These are phyloP conservation scores for Beta lomatogona DNA, from an alignment of 179 eudicot genomes.

Conservation along the genomic window DNA sequence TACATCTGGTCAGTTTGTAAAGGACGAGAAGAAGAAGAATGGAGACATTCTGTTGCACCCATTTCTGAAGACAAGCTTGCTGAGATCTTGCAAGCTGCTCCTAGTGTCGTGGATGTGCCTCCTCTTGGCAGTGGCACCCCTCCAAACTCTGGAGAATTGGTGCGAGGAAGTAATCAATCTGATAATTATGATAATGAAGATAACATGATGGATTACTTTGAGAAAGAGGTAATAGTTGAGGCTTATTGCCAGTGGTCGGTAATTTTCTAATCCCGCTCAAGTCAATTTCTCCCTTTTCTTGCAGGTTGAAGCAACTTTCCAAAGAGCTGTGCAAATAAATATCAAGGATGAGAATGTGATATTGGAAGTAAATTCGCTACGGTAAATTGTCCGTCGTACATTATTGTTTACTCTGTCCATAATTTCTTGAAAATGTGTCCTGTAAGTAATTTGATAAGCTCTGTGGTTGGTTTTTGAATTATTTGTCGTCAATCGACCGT, in stretches of 20 bases:
- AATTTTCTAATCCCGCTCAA: conserved; percentile 2
- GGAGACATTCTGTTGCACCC: conserved; percentile 96
- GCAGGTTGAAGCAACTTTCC: conserved; percentile 93
- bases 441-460: neutral
- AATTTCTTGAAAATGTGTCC: conserved; percentile 4
- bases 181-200: conserved; percentile 53
- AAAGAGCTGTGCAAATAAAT: conserved; percentile 79
- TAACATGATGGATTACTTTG: conserved; percentile 68
- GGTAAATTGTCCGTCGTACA: conserved; percentile 46
- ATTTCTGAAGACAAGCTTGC: conserved; percentile 76
- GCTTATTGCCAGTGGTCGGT: neutral
- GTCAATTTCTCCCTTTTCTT: conserved; percentile 10
- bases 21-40: conserved; percentile 83
- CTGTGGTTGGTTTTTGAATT: neutral
- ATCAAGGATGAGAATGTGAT: conserved; percentile 71
- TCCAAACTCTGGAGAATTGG: conserved; percentile 77
- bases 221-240: conserved; percentile 66
- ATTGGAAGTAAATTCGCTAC: conserved; percentile 81
- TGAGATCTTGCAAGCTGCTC: conserved; percentile 47
- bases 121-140: conserved; percentile 48
- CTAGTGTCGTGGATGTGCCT: conserved; percentile 51
- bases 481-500: neutral
- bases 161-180: conserved; percentile 55
- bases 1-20: conserved; percentile 81
- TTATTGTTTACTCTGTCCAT: conserved; percentile 10